Conservation (phyloP, 78 protist species). For the Blattamonas nauphoetae region DNA sequence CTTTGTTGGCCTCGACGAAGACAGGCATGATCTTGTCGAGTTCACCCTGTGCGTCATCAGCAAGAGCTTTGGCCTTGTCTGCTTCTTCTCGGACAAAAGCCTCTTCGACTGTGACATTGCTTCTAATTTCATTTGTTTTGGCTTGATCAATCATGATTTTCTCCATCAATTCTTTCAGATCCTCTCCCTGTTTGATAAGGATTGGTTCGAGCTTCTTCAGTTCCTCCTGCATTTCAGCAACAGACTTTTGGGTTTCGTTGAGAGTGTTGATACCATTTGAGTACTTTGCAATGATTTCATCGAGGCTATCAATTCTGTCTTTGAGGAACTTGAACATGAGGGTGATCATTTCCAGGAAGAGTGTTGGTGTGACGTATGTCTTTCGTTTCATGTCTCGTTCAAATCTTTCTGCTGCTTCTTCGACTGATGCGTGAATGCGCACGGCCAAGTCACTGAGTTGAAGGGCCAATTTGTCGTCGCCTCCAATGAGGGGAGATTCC, state of each 20-base stretch:
- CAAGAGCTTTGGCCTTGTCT: constrained; percentile 4
- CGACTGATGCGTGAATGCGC: neutral
- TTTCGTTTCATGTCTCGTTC: constrained; percentile 23
- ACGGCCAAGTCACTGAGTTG: neutral
- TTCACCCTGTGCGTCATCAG: constrained; percentile 18
- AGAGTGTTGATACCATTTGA: constrained; percentile 3
- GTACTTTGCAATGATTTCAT: neutral
- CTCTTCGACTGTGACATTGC: neutral
- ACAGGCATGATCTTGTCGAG: constrained; percentile 34
- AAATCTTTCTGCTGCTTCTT: neutral
- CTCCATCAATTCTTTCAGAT: constrained; percentile 1
- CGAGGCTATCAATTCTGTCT: constrained; percentile 15
- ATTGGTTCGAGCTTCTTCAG: constrained; percentile 12
- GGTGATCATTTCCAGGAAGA: constrained; percentile 52
- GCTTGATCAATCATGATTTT: constrained; percentile 1
- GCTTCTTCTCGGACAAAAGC: constrained; percentile 1
- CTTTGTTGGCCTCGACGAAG: constrained; percentile 23
- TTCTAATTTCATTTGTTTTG: neutral
- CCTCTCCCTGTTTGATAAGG: neutral
- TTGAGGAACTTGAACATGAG: constrained; percentile 27
- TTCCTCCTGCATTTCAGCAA: constrained; percentile 24
- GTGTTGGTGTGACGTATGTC: constrained; percentile 54
- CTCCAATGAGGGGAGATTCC: neutral
- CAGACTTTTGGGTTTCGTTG: neutral
- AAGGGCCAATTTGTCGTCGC: neutral